Percentiles rank a stretch among this genome's conserved stretches.
Evolutionary conservation across 2,329 filamentous ascomycete genomes (phyloP).

Genomic region (Diaporthe nobilis): DNA sequence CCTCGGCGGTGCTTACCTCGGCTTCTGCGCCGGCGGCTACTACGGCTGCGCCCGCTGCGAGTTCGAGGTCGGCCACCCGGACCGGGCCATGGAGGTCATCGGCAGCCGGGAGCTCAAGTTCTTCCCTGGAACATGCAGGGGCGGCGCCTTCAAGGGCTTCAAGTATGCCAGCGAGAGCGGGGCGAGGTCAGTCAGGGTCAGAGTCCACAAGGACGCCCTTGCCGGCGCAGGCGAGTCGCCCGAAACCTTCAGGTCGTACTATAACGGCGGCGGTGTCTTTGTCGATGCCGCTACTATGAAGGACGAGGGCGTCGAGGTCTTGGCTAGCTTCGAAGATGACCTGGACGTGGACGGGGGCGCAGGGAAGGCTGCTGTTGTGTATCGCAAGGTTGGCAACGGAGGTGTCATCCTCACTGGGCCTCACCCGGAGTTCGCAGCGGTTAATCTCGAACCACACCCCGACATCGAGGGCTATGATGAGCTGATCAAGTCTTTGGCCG

Average conservation of each 20-base stretch:
- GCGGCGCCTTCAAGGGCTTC: constrained; percentile 90
- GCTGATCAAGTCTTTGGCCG: constrained; percentile 76
- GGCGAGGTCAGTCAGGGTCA: constrained; percentile 79
- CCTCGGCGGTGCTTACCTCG: constrained; percentile 84
- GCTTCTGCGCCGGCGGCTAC: constrained; percentile 95
- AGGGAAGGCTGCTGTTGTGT: constrained; percentile 83
- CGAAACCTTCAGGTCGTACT: constrained; percentile 81
- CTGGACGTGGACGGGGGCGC: constrained; percentile 83
- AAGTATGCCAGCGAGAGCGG: constrained; percentile 91
- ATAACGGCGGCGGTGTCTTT: constrained; percentile 95
- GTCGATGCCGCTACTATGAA: constrained; percentile 78
- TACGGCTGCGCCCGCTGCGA: constrained; percentile 87
- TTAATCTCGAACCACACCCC: constrained; percentile 79
- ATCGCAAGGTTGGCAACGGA: constrained; percentile 86
- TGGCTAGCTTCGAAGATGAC: constrained; percentile 84
- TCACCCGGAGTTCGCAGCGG: constrained; percentile 93
- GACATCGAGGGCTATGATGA: constrained; percentile 78
- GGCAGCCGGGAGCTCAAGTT: constrained; percentile 89
- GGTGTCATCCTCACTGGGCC: constrained; percentile 85
- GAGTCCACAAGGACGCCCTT: constrained; percentile 74
- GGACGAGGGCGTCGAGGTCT: constrained; percentile 79
- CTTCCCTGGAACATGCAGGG: constrained; percentile 88
- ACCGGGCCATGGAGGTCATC: constrained; percentile 85
- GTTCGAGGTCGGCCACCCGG: constrained; percentile 82
- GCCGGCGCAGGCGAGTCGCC: constrained; percentile 63